These are phyloP conservation scores for Calonectria hongkongensis DNA, from an alignment of 2,329 filamentous ascomycete species.

Conservation along the genomic window DNA sequence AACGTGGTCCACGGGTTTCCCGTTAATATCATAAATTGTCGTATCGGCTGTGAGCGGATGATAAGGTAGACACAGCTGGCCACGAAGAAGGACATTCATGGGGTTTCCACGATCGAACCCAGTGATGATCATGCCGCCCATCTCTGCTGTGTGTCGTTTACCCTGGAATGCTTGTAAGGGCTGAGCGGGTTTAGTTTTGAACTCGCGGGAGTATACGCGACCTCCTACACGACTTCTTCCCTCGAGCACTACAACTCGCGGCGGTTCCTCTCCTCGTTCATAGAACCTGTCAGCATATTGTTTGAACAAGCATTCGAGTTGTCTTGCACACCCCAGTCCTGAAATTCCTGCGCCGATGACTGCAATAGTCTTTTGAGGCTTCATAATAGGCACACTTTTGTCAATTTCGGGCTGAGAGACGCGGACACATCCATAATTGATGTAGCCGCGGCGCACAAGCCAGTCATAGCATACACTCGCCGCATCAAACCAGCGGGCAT, in stretches of 20 bases:
- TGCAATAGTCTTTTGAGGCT: slow-evolving; percentile 82
- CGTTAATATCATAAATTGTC: slow-evolving; percentile 91
- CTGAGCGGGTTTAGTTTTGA: slow-evolving; percentile 75
- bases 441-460: slow-evolving; percentile 92
- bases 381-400: slow-evolving; percentile 60
- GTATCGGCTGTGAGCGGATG: slow-evolving; percentile 87
- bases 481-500: slow-evolving; percentile 90
- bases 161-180: slow-evolving; percentile 72
- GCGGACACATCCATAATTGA: slow-evolving; percentile 95
- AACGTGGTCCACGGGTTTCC: slow-evolving; percentile 83
- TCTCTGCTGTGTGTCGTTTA: slow-evolving; percentile 88
- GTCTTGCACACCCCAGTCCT: slow-evolving; percentile 92
- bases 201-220: slow-evolving; percentile 89
- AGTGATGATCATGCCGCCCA: slow-evolving; percentile 98
- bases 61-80: slow-evolving; percentile 91
- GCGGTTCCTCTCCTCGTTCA: slow-evolving; percentile 79
- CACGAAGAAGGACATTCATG: slow-evolving; percentile 91
- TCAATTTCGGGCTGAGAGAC: slow-evolving; percentile 67
- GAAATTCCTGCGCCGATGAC: slow-evolving; percentile 97
- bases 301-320: slow-evolving; percentile 88
- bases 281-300: slow-evolving; percentile 84
- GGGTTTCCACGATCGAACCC: slow-evolving; percentile 98
- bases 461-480: slow-evolving; percentile 94
- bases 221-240: slow-evolving; percentile 92
- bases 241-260: slow-evolving; percentile 88